Percentiles rank a stretch among this genome's conserved stretches.
Conservation (phyloP, 345 rosid genomes). For the Chamaenerion angustifolium region DNA sequence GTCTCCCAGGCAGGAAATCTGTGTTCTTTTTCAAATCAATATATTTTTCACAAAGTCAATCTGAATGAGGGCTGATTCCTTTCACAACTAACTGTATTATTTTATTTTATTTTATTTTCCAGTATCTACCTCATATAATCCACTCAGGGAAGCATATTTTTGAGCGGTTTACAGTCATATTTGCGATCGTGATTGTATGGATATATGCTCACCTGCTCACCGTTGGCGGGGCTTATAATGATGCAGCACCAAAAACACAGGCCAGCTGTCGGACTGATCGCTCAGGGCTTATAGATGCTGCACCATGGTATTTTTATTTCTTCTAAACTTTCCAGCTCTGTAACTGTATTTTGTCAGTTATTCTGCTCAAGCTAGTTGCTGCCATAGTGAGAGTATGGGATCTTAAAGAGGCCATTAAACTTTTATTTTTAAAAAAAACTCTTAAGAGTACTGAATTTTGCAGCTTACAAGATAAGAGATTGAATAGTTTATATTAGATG, state of each 20-base stretch:
- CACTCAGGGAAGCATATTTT: conserved; percentile 37
- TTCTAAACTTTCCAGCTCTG: too few relatives aligned
- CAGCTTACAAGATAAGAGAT: too few relatives aligned
- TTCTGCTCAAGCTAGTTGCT: too few relatives aligned
- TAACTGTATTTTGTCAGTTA: too few relatives aligned
- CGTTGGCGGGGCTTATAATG: conserved; percentile 90
- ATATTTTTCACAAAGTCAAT: too few relatives aligned
- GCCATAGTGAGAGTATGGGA: too few relatives aligned
- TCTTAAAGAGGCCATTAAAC: too few relatives aligned
- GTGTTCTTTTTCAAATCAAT: not conserved
- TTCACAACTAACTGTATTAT: not conserved
- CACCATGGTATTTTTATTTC: conserved; percentile 63
- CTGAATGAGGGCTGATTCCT: not conserved
- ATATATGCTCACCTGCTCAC: conserved; percentile 89
- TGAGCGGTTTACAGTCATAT: conserved; percentile 80
- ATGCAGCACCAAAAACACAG: conserved; percentile 52
- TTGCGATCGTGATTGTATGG: conserved; percentile 75
- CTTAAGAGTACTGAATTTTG: too few relatives aligned
- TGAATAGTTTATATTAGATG: too few relatives aligned
- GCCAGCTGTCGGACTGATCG: conserved; percentile 85
- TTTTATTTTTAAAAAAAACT: too few relatives aligned
- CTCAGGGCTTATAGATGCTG: conserved; percentile 75
- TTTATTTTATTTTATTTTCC: conserved; percentile 15
- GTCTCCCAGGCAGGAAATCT: conserved; percentile 57
- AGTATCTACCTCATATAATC: conserved; percentile 76